phyloP scores from a whole-genome alignment of 2,329 filamentous ascomycete species.

The Sphaerostilbella broomeana region DNA sequence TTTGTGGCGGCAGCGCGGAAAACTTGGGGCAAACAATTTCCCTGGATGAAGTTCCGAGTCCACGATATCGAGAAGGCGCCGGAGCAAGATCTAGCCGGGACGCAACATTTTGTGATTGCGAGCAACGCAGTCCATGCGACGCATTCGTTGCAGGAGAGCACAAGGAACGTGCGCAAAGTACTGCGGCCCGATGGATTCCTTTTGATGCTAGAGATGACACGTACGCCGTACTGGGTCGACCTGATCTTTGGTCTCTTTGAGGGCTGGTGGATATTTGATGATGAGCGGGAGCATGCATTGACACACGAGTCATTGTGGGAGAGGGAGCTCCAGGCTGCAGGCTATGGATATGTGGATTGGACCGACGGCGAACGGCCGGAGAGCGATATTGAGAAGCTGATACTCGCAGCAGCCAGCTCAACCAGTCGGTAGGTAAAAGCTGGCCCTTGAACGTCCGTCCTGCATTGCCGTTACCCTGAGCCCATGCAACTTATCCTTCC shows the following conservation, averaged over 20 bases:
- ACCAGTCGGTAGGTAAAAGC: constrained; percentile 3
- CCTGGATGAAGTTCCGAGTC: constrained; percentile 12
- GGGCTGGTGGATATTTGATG: constrained; percentile 29
- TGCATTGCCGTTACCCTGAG: too few species aligned
- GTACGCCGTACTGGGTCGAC: constrained; percentile 22
- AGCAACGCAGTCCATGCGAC: constrained; percentile 33
- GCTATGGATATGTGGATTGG: constrained; percentile 18
- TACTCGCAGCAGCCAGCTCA: constrained; percentile 5
- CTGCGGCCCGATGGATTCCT: constrained; percentile 15
- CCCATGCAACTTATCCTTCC: too few species aligned
- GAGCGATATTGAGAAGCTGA: constrained; percentile 10
- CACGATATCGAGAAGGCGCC: constrained; percentile 11
- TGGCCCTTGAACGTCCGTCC: too few species aligned
- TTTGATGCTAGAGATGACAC: constrained; percentile 16
- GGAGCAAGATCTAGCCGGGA: constrained; percentile 11
- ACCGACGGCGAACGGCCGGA: constrained; percentile 15
- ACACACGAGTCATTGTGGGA: constrained; percentile 12
- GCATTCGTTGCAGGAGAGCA: neutral
- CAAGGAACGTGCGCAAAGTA: constrained; percentile 16
- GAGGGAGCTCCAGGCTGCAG: constrained; percentile 10
- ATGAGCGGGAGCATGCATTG: constrained; percentile 14
- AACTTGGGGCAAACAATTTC: constrained; percentile 8
- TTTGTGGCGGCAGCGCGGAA: constrained; percentile 12
- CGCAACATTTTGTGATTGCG: constrained; percentile 27
- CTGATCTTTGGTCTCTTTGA: constrained; percentile 29